phyloP scores from a whole-genome alignment of 2,329 filamentous ascomycete species.

The Botrytis byssoidea region DNA sequence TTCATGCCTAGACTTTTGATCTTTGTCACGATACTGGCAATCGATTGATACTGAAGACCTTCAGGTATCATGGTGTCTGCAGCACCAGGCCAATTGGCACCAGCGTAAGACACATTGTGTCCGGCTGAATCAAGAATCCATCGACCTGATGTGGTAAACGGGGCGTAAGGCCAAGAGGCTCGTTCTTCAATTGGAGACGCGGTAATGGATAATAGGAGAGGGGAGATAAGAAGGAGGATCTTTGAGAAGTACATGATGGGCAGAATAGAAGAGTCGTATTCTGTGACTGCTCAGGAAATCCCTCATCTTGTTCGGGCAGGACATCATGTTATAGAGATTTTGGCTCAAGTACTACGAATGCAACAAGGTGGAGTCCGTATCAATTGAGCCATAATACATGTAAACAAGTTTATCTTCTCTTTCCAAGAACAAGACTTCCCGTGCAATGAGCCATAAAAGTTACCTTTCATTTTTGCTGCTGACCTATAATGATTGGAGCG shows the following conservation, averaged over 20 bases:
- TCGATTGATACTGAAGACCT: conserved; percentile 60
- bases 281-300: background rate
- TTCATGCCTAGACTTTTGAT: conserved; percentile 61
- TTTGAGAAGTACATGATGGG: conserved; percentile 17
- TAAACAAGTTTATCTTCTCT: background rate
- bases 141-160: conserved; percentile 20
- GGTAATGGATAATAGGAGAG: background rate
- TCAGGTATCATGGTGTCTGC: conserved; percentile 64
- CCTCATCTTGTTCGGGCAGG: background rate
- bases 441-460: background rate
- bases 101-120: conserved; percentile 50
- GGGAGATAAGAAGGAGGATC: background rate
- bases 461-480: no score
- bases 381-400: background rate
- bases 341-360: background rate
- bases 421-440: background rate
- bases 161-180: conserved; percentile 14
- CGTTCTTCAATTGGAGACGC: conserved; percentile 2
- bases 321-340: conserved; percentile 9
- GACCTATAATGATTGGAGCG: conserved; percentile 12
- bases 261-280: background rate
- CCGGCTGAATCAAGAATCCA: conserved; percentile 35
- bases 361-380: background rate
- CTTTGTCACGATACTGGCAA: conserved; percentile 53
- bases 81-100: conserved; percentile 62